Evolutionary conservation across 768 basidiomycete species (phyloP), one percentile per base, ranked within the genome.

Genomic region (Harrya chromipes): DNA sequence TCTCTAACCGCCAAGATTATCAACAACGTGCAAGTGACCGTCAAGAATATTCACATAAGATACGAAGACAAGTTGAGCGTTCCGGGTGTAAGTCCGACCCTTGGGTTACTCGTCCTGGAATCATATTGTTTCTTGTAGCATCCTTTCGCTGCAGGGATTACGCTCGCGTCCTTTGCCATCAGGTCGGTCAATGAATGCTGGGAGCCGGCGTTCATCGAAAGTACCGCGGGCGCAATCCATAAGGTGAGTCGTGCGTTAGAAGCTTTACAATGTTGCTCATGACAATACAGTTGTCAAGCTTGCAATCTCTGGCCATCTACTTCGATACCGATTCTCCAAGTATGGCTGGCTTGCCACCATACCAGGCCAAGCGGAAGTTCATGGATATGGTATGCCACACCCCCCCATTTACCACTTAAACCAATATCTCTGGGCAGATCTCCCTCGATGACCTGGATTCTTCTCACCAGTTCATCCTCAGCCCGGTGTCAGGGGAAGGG

Each of bases 11-110:
- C 86, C 39, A 97, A 95, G 65, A 80, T 98, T 49, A 82, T 98
- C 56, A 95, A 98, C 71, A 99, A 99, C 63, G 69, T 98, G 21
- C 97, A 99, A 72, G 83, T 98, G 21, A 94, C 92, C 12, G 83
- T 98, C 52, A 91, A 87, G 70, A 95, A 97, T 59, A 91, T 99
- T 38, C 97, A 99, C 66, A 71, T 98, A 40, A 86, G 97, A 45
- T 99, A 97, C 61, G 97, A 99, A 70, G 97, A 99, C 72, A 86
- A 85, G 43, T 67, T 93, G 59, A 97, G 92, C 59, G 92, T 94
- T 23, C 94, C 94, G 26, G 91, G 88, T 24, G 94, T 94, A 68
- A 61, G 87, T 72, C 23, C 31, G 4, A 21, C 19, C n/a, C 10
- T 55, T 33, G 4, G 35, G 33, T 46, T 35, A 5, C 16, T 14